These are phyloP conservation scores for Pythium rishiriense DNA, from an alignment of 352 stramenopile species.

Conservation along the genomic window DNA sequence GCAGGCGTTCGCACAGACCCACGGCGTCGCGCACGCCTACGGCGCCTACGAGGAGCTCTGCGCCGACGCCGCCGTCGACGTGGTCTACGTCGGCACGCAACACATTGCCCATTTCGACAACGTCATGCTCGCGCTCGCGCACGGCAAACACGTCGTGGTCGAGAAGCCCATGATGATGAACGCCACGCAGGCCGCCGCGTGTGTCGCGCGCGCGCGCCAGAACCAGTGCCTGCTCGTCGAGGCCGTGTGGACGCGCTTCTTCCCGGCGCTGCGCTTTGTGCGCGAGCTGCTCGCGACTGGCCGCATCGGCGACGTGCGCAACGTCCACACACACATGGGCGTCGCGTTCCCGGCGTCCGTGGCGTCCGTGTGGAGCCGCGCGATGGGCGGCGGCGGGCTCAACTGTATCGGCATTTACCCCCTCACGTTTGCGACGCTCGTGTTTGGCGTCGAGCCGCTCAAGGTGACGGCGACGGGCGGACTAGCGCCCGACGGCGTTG, in stretches of 20 bases:
- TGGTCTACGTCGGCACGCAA: slow-evolving; percentile 92
- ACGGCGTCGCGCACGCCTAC: slow-evolving; percentile 56
- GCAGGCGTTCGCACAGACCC: slow-evolving; percentile 36
- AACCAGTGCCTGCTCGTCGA: slow-evolving; percentile 83
- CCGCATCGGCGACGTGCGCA: slow-evolving; percentile 64
- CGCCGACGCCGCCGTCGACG: slow-evolving; percentile 76
- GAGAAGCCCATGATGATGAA: slow-evolving; percentile 95
- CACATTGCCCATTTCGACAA: slow-evolving; percentile 85
- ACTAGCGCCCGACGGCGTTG: slow-evolving; percentile 46
- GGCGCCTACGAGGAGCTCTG: slow-evolving; percentile 87
- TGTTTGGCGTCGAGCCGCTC: slow-evolving; percentile 49
- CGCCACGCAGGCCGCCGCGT: slow-evolving; percentile 57
- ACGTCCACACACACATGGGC: slow-evolving; percentile 74
- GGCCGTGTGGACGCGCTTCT: slow-evolving; percentile 86
- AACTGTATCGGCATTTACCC: slow-evolving; percentile 81
- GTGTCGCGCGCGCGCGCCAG: slow-evolving; percentile 53
- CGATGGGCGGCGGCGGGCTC: slow-evolving; percentile 69
- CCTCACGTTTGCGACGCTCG: slow-evolving; percentile 63
- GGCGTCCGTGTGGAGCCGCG: slow-evolving; percentile 57
- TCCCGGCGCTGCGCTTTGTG: slow-evolving; percentile 67
- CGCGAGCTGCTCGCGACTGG: slow-evolving; percentile 49
- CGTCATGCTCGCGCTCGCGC: slow-evolving; percentile 66
- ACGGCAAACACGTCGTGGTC: slow-evolving; percentile 91
- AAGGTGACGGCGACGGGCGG: slow-evolving; percentile 49
- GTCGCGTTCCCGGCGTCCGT: slow-evolving; percentile 44